Base-by-base conservation (phyloP, 495 filamentous ascomycete species). In the Tuber umbilicatum region DNA sequence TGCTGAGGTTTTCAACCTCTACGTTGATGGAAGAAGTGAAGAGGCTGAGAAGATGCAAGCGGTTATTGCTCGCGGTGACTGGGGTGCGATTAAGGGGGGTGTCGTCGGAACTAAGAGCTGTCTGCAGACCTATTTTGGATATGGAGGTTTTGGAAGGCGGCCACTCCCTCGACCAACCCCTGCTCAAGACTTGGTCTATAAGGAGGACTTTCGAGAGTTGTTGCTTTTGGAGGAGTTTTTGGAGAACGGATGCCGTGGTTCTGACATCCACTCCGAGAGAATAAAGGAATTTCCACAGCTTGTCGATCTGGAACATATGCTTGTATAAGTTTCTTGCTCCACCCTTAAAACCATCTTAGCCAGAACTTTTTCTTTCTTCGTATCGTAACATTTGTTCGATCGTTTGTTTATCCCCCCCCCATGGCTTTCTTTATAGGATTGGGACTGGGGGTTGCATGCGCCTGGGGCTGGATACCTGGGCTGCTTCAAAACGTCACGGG, bases 31-130 rank as follows among this genome's bases (percentile, higher is more conserved):
- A n/a, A 86, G 91, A 82, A 81, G 90, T 39, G 85, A 87, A 38
- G 90, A 94, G 81, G 93, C 94, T 0, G 87, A 90, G 83, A 88
- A 88, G 78, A 80, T 94, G 84, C 94, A 97, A 84, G 91, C 90
- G 19, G 84, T 94, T 64, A 88, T 97, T 45, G 91, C 93, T 17
- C 85, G 89, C 50, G 92, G 92, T 31, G 94, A 97, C 85, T 97
- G 94, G 94, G 89, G 87, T 27, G 91, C 91, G 31, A 97, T 96
- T 79, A 89, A 94, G 78, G 90, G 91, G 60, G 94, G 93, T 37
- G 92, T 97, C 73, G 89, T 96, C 23, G 93, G 91, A 40, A 92
- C 92, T 78, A 97, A 97, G 88, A 88, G 87, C 73, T 92, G 88
- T 2, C 83, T 97, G 80, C 86, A 93, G 82, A 85, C 87, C 41